Conservation (phyloP, 1,139 yeast genomes). For the Taiozyma sp. region DNA sequence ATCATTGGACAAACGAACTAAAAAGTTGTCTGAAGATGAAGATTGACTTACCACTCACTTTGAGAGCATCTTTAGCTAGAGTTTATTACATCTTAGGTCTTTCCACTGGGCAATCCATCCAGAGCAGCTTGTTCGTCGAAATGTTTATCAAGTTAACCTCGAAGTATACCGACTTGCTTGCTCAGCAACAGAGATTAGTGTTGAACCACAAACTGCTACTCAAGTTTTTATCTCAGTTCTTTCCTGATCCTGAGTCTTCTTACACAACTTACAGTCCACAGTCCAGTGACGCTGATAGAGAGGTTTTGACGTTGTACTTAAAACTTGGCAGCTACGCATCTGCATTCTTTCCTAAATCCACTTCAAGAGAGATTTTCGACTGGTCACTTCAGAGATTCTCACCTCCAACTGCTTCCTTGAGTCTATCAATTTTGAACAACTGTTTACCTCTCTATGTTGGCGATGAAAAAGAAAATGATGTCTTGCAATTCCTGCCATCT, state of each 20-base stretch:
- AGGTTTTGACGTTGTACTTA: slow-evolving; percentile 30
- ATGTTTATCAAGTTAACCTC: slow-evolving; percentile 53
- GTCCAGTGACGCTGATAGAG: slow-evolving; percentile 28
- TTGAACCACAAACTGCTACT: slow-evolving; percentile 52
- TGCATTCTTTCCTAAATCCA: slow-evolving; percentile 31
- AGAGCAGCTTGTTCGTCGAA: slow-evolving; percentile 56
- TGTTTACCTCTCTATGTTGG: slow-evolving; percentile 41
- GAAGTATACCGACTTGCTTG: slow-evolving; percentile 40
- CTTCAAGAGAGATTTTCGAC: slow-evolving; percentile 30
- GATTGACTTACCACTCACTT: slow-evolving; percentile 68
- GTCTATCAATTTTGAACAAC: slow-evolving; percentile 50
- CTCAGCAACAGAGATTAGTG: slow-evolving; percentile 24
- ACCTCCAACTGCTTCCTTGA: slow-evolving; percentile 50
- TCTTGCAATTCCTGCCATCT: slow-evolving; percentile 49
- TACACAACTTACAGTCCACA: slow-evolving; percentile 29
- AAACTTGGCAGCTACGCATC: slow-evolving; percentile 34
- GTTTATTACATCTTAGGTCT: slow-evolving; percentile 72
- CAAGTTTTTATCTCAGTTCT: slow-evolving; percentile 38
- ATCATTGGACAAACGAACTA: slow-evolving; percentile 88
- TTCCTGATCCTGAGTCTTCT: slow-evolving; percentile 41
- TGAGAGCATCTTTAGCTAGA: slow-evolving; percentile 56
- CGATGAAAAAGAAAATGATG: slow-evolving; percentile 21
- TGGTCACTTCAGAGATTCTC: slow-evolving; percentile 38
- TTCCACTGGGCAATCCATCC: slow-evolving; percentile 68
- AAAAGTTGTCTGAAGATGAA: slow-evolving; percentile 77